Conservation (phyloP, 139 green algal genomes). For the Micractinium sp. region DNA sequence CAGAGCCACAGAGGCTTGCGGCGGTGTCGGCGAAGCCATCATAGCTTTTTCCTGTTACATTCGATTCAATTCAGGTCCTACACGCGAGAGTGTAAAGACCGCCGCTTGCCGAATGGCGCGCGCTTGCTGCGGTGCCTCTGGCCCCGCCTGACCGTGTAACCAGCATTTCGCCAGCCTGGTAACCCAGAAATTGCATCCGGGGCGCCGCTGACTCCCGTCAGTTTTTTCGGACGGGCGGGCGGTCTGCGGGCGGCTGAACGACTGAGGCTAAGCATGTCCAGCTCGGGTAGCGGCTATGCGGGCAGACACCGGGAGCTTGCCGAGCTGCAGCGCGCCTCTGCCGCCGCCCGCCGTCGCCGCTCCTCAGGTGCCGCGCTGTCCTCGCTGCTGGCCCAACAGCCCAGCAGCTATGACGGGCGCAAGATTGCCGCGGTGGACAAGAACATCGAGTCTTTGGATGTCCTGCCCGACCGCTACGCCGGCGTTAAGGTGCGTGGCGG, state of each 20-base stretch:
- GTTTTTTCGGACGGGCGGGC: neutral
- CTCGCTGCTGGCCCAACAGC: neutral
- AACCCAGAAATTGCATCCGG: too few species aligned
- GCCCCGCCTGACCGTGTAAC: too few species aligned
- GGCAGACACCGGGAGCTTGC: neutral
- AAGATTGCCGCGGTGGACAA: constrained; percentile 26
- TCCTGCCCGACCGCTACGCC: neutral
- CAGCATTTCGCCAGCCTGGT: too few species aligned
- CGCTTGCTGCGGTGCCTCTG: too few species aligned
- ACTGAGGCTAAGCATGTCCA: neutral
- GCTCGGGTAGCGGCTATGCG: neutral
- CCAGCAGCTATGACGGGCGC: constrained; percentile 3
- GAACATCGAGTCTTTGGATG: neutral
- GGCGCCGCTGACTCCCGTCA: neutral
- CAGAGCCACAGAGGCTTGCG: too few species aligned
- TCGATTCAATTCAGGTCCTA: too few species aligned
- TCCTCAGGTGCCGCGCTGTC: neutral
- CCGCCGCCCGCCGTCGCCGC: neutral
- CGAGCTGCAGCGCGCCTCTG: neutral
- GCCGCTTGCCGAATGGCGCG: neutral
- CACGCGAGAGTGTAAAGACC: too few species aligned
- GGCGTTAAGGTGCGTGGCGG: neutral
- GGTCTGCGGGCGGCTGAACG: neutral
- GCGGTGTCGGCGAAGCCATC: neutral
- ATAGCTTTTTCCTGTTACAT: neutral